phyloP scores from a whole-genome alignment of 495 filamentous ascomycete genomes.

The Copromyces sp. region DNA sequence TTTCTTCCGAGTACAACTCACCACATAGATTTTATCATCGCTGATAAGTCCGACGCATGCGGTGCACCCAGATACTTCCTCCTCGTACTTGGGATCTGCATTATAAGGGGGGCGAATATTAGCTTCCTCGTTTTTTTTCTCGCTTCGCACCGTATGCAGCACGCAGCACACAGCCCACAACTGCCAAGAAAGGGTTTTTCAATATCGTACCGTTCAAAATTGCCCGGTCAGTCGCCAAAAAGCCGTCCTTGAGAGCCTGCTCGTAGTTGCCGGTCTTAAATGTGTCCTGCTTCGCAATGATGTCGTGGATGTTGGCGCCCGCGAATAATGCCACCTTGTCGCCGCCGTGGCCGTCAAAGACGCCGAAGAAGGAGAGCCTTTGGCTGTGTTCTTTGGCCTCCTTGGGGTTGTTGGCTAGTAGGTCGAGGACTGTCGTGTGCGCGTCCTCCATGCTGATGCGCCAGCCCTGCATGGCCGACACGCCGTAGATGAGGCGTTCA shows the following conservation, averaged over 20 bases:
- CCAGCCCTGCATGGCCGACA: conserved; percentile 99
- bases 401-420: conserved; percentile 54
- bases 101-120: not conserved
- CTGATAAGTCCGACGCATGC: conserved; percentile 83
- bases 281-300: conserved; percentile 84
- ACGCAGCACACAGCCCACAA: not conserved
- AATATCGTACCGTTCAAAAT: conserved; percentile 73
- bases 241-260: conserved; percentile 94
- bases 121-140: conserved; percentile 10
- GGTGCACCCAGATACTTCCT: conserved; percentile 96
- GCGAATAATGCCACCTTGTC: conserved; percentile 92
- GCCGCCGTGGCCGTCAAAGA: conserved; percentile 95
- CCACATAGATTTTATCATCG: conserved; percentile 87
- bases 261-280: conserved; percentile 87
- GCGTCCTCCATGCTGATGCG: conserved; percentile 99
- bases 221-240: conserved; percentile 89
- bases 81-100: conserved; percentile 87
- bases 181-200: not conserved
- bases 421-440: conserved; percentile 79
- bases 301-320: conserved; percentile 86
- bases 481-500: conserved; percentile 83
- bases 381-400: conserved; percentile 54
- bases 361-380: conserved; percentile 89
- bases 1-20: conserved; percentile 29
- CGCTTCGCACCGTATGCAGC: conserved; percentile 7